These are phyloP conservation scores for Tilletia caries DNA, from an alignment of 1,284 basidiomycete species.

Conservation along the genomic window DNA sequence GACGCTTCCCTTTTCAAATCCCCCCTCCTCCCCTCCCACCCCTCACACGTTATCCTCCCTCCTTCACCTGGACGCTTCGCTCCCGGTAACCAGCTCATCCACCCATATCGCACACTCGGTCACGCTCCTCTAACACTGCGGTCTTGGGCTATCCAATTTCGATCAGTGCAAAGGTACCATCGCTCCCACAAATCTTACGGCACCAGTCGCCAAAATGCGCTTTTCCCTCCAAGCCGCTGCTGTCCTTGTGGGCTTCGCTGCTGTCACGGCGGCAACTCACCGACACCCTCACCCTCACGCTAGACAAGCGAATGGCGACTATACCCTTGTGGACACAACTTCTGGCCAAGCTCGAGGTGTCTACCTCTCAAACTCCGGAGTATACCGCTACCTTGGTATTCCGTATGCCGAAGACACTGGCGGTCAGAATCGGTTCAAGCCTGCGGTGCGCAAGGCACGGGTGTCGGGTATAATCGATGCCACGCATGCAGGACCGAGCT, in stretches of 20 bases:
- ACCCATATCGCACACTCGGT: too few relatives aligned
- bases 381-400: slow-evolving; percentile 21
- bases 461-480: slow-evolving; percentile 17
- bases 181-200: not conserved
- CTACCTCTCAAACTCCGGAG: slow-evolving; percentile 13
- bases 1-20: too few relatives aligned
- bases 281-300: too few relatives aligned
- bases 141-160: too few relatives aligned
- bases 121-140: too few relatives aligned
- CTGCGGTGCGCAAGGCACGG: slow-evolving; percentile 12
- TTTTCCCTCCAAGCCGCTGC: not conserved
- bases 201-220: not conserved
- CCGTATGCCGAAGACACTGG: slow-evolving; percentile 21
- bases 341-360: slow-evolving; percentile 20
- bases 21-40: too few relatives aligned
- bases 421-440: slow-evolving; percentile 23
- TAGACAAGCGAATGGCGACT: not conserved
- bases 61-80: too few relatives aligned
- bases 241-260: not conserved
- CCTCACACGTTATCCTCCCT: too few relatives aligned
- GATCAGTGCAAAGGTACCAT: too few relatives aligned
- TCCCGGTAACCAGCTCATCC: too few relatives aligned
- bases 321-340: slow-evolving; percentile 20
- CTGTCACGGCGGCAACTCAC: not conserved
- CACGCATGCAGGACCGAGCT: slow-evolving; percentile 15